Percentiles rank a stretch among this genome's conserved stretches.
Evolutionary conservation across 768 basidiomycete species (phyloP).

Genomic region (Gymnopilus dilepis): DNA sequence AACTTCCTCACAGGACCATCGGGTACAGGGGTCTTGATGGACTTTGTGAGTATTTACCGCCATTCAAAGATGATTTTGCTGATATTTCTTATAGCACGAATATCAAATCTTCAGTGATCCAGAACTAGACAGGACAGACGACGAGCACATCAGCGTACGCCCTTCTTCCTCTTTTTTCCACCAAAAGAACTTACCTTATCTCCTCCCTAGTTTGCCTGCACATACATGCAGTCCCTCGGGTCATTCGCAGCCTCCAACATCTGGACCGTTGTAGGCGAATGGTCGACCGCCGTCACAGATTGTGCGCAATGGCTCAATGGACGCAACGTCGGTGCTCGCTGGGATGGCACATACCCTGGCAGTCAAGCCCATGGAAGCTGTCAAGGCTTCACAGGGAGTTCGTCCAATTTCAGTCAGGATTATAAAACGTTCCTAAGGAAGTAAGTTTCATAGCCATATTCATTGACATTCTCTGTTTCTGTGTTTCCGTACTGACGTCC

Average conservation of each 20-base stretch:
- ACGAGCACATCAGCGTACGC: slow-evolving; percentile 61
- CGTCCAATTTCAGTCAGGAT: slow-evolving; percentile 57
- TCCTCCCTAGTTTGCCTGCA: slow-evolving; percentile 55
- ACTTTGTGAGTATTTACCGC: slow-evolving; percentile 50
- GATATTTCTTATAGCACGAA: slow-evolving; percentile 53
- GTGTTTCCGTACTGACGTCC: too few relatives aligned
- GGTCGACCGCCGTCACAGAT: slow-evolving; percentile 76
- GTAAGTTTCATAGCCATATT: slow-evolving; percentile 41
- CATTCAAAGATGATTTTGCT: not conserved
- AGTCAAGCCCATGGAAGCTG: slow-evolving; percentile 64
- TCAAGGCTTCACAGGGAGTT: slow-evolving; percentile 63
- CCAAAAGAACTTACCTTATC: not conserved
- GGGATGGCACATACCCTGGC: slow-evolving; percentile 61
- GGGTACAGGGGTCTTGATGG: slow-evolving; percentile 68
- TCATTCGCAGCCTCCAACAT: slow-evolving; percentile 57
- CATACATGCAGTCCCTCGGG: slow-evolving; percentile 47
- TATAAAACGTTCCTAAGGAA: slow-evolving; percentile 69
- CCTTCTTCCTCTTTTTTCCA: not conserved
- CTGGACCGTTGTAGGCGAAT: slow-evolving; percentile 83
- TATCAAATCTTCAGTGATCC: slow-evolving; percentile 74
- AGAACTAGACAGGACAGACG: slow-evolving; percentile 57
- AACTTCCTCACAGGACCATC: slow-evolving; percentile 59
- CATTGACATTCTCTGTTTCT: too few relatives aligned
- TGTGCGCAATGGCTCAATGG: slow-evolving; percentile 85
- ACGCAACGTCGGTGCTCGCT: slow-evolving; percentile 68